phyloP scores from a whole-genome alignment of 805 yeast species.

The Kuraishia piskuri region DNA sequence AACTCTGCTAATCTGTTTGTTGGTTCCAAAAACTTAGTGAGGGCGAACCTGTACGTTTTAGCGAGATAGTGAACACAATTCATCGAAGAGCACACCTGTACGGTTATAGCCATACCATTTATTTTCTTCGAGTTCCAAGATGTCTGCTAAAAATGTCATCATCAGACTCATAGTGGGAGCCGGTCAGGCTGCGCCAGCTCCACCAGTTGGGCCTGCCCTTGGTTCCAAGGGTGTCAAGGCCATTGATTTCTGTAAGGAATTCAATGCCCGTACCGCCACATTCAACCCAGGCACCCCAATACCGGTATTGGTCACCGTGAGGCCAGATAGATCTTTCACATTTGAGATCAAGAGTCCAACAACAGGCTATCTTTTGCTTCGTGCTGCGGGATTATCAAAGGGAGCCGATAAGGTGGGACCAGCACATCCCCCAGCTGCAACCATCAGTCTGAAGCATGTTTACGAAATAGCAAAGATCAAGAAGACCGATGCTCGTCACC shows the following conservation, averaged over 20 bases:
- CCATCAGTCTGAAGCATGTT: constrained; percentile 71
- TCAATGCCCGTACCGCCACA: constrained; percentile 92
- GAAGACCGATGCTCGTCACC: constrained; percentile 76
- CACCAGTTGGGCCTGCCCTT: constrained; percentile 98
- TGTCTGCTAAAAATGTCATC: constrained; percentile 38
- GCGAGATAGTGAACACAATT: no score
- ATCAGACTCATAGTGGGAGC: constrained; percentile 93
- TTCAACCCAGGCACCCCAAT: constrained; percentile 82
- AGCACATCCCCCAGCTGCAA: constrained; percentile 24
- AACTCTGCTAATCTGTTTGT: no score
- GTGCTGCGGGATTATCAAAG: constrained; percentile 72
- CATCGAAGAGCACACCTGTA: background rate
- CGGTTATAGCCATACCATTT: no score
- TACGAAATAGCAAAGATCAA: constrained; percentile 94
- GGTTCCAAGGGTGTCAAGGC: constrained; percentile 99
- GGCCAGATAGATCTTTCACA: constrained; percentile 85
- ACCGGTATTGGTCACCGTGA: constrained; percentile 76
- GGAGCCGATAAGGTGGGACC: constrained; percentile 70
- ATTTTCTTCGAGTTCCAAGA: no score
- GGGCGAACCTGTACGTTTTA: background rate
- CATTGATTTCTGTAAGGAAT: constrained; percentile 96
- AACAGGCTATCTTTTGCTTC: constrained; percentile 75
- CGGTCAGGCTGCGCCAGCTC: constrained; percentile 97
- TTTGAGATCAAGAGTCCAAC: constrained; percentile 90
- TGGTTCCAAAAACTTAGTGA: no score